Conservation (phyloP, 805 yeast genomes). For the Saturnispora dispora region DNA sequence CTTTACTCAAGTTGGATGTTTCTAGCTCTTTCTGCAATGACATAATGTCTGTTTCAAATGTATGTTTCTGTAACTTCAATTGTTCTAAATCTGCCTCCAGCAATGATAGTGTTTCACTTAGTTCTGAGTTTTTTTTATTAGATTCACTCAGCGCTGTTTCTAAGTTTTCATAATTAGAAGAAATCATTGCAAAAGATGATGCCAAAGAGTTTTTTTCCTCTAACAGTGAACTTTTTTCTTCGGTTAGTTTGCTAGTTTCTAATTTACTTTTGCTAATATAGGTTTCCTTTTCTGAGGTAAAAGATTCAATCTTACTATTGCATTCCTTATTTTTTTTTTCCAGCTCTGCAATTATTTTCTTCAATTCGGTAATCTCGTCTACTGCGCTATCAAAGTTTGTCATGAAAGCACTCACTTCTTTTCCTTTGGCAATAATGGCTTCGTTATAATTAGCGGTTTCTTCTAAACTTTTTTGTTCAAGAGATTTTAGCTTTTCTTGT, state of each 20-base stretch:
- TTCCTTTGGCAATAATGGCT: background rate
- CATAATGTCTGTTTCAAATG: background rate
- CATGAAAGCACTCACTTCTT: background rate
- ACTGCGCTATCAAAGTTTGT: background rate
- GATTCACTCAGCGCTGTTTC: background rate
- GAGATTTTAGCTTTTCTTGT: background rate
- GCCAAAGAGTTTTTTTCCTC: slow-evolving; percentile 6
- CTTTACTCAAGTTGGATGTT: background rate
- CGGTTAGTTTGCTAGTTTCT: background rate
- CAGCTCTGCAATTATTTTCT: background rate
- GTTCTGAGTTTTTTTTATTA: background rate
- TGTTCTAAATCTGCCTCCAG: background rate
- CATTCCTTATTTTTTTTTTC: background rate
- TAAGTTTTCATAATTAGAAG: slow-evolving; percentile 6
- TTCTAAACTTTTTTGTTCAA: background rate
- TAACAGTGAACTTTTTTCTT: background rate
- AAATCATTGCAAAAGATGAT: slow-evolving; percentile 5
- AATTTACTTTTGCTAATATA: background rate
- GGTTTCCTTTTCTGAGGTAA: background rate
- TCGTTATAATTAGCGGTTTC: background rate
- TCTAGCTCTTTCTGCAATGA: background rate
- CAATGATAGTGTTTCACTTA: background rate
- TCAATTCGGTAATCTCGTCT: background rate
- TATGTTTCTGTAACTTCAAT: background rate
- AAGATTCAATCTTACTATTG: background rate